Conservation (phyloP, 108 stramenopile genomes). For the Skeletonema potamos region DNA sequence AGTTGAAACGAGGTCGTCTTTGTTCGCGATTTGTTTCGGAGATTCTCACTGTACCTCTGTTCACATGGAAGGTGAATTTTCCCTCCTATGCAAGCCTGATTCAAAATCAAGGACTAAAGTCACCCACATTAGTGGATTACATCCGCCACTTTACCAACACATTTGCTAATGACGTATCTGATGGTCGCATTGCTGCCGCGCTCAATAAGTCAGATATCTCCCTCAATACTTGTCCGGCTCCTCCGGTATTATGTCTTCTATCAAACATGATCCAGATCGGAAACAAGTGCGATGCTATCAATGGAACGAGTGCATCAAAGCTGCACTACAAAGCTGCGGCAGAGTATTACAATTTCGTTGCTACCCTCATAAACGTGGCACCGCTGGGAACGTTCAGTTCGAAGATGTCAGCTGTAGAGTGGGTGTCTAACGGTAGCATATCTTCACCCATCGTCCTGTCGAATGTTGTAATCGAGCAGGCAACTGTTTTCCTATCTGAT, state of each 20-base stretch:
- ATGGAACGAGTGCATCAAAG: constrained; percentile 45
- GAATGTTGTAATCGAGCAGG: constrained; percentile 72
- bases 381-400: constrained; percentile 73
- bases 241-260: constrained; percentile 64
- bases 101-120: background rate
- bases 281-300: constrained; percentile 44
- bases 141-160: constrained; percentile 42
- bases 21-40: constrained; percentile 63
- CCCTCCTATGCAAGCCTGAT: constrained; percentile 26
- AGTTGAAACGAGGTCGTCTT: constrained; percentile 26
- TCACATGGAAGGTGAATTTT: constrained; percentile 65
- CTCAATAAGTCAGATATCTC: constrained; percentile 57
- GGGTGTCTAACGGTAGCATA: constrained; percentile 75
- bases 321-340: constrained; percentile 53
- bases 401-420: constrained; percentile 72
- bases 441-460: constrained; percentile 74
- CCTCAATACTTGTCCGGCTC: constrained; percentile 64
- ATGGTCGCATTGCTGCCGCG: constrained; percentile 45
- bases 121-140: constrained; percentile 37
- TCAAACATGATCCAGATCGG: constrained; percentile 75
- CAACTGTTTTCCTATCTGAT: constrained; percentile 58
- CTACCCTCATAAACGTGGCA: constrained; percentile 64
- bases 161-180: constrained; percentile 40
- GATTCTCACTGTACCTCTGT: constrained; percentile 71
- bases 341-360: constrained; percentile 63